A percentile compares a stretch with the other conserved stretches of the same genome.
Conservation (phyloP, 805 yeast genomes). For the Zygosaccharomyces pseudorouxii region DNA sequence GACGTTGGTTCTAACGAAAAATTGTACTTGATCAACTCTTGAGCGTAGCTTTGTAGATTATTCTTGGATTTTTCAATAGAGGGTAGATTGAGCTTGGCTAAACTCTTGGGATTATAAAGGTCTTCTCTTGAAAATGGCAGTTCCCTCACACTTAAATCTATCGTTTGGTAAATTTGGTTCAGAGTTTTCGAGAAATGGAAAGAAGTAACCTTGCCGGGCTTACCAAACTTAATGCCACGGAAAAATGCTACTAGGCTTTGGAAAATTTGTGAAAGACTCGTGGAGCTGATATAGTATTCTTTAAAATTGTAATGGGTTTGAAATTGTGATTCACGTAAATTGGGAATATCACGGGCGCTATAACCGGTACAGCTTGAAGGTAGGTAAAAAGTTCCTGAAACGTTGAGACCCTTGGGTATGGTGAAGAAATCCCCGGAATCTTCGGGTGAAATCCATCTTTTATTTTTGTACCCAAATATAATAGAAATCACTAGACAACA, state of each 20-base stretch:
- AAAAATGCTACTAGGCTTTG: constrained; percentile 15
- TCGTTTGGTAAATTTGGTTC: constrained; percentile 1
- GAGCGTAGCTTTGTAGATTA: constrained; percentile 10
- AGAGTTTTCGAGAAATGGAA: constrained; percentile 12
- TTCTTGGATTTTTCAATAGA: constrained; percentile 17
- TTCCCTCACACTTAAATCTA: constrained; percentile 15
- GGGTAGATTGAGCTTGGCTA: constrained; percentile 16
- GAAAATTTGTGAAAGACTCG: constrained; percentile 15
- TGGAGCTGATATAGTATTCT: constrained; percentile 12
- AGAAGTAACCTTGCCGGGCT: constrained; percentile 7
- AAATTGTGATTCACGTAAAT: constrained; percentile 8
- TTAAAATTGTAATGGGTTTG: constrained; percentile 14
- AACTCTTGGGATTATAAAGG: constrained; percentile 17
- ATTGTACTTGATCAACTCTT: constrained; percentile 12
- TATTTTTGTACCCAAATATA: constrained; percentile 17
- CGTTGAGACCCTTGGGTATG: constrained; percentile 12
- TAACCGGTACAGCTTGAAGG: constrained; percentile 12
- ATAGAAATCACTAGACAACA: constrained; percentile 21
- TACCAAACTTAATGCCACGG: constrained; percentile 20
- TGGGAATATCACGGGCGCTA: background rate
- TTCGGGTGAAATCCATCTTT: constrained; percentile 11
- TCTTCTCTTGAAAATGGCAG: constrained; percentile 15
- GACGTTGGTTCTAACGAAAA: background rate
- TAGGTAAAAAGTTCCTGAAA: constrained; percentile 20
- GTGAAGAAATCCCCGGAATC: constrained; percentile 12